Evolutionary conservation across 2,329 filamentous ascomycete species (phyloP), one percentile per base, ranked within the genome.

Genomic region (Fusarium burgessii): DNA sequence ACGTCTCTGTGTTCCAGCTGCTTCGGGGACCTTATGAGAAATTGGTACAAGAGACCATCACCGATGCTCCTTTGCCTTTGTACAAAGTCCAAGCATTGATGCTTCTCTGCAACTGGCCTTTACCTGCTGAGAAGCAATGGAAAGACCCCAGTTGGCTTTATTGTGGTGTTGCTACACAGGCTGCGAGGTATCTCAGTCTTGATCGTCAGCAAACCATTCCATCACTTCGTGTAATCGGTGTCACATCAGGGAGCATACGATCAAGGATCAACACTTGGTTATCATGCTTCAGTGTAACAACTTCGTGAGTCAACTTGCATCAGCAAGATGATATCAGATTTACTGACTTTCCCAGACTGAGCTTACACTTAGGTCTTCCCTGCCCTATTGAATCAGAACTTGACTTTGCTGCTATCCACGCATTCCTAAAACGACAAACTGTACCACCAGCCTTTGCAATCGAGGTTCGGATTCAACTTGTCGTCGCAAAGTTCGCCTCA

Each of bases 191-290:
- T 13, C 27, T 73, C 43, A 67, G 71, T 15, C 51, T 73, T 2
- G 71, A 73, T 17, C 58, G 71, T 1, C 63, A 73, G 23, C 71
- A 73, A 6, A 66, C 67, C 0, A 58, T 71, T 1, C 71, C 71
- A 1, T 58, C 67, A 0, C 42, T 58, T 4, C 56, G 71, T 2
- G 65, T 57, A 1, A 45, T 73, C 0, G 70, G 71, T 2, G 71
- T 73, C 6, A 33, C 61, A 2, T 61, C 71, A 0, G 70, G 70
- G 0, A 63, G 54, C 1, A 70, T 58, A 3, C 56, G 56, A 7
- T 65, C 71, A 0, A 73, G 67, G 3, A 69, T 64, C 2, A 73
- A 71, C 12, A 71, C 71, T 2, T 73, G 71, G 70, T 15, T 73
- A 5, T 58, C 58, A 0, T 73, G 67, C 32, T 73, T 73, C 15